Conservation (phyloP, 805 yeast species). For the Saccharomycopsis vini region DNA sequence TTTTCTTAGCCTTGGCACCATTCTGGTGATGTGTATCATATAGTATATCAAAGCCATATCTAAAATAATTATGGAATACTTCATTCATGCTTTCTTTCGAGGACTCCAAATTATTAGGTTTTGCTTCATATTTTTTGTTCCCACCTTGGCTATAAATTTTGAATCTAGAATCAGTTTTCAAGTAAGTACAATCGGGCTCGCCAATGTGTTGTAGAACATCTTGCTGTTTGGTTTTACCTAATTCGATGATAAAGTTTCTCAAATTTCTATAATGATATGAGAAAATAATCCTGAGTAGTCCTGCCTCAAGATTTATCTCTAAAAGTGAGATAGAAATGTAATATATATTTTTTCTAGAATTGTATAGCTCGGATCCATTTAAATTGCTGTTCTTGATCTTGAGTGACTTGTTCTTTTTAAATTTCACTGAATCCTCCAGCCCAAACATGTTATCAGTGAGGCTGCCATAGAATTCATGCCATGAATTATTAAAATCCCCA, state of each 20-base stretch:
- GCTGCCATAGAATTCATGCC: not conserved
- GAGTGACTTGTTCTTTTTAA: not conserved
- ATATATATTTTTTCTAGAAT: not conserved
- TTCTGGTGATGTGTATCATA: constrained; percentile 6
- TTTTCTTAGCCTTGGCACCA: constrained; percentile 14
- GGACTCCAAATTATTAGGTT: no score
- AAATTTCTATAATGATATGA: not conserved
- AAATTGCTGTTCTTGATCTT: no score
- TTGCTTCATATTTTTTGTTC: not conserved
- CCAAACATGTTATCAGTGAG: not conserved
- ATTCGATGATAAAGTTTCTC: constrained; percentile 1
- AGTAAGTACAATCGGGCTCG: constrained; percentile 16
- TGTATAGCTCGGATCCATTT: no score
- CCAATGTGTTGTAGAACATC: constrained; percentile 11
- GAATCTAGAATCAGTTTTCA: constrained; percentile 13
- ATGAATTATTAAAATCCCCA: not conserved
- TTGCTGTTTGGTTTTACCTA: constrained; percentile 14
- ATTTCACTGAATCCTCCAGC: not conserved
- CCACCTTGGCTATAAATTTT: constrained; percentile 6
- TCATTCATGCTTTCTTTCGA: not conserved
- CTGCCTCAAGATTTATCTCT: constrained; percentile 4
- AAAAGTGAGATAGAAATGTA: not conserved
- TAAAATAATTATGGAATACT: constrained; percentile 17
- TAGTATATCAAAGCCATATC: constrained; percentile 16
- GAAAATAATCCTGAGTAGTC: constrained; percentile 8